Conservation (phyloP, 1,284 basidiomycete species). For the Somion occarium region DNA sequence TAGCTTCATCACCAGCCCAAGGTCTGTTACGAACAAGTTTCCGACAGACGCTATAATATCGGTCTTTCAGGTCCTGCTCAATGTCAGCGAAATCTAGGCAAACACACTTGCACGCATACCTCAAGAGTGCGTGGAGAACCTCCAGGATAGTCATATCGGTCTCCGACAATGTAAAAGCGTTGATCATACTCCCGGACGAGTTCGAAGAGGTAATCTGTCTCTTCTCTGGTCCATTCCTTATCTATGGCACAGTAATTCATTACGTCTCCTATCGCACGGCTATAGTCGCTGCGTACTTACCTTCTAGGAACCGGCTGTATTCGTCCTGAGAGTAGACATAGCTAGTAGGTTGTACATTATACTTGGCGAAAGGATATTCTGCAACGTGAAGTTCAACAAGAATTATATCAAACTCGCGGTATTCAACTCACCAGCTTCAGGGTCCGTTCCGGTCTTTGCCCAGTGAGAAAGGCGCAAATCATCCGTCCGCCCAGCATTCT, state of each 20-base stretch:
- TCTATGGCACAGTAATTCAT: constrained; percentile 39
- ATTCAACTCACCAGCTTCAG: constrained; percentile 43
- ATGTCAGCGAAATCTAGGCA: neutral
- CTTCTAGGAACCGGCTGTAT: constrained; percentile 78
- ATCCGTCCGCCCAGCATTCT: constrained; percentile 61
- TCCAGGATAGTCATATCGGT: constrained; percentile 78
- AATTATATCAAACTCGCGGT: neutral
- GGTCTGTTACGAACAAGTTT: constrained; percentile 83
- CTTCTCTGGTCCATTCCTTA: constrained; percentile 87
- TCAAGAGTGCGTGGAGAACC: constrained; percentile 61
- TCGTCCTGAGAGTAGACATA: constrained; percentile 91
- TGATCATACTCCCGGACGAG: constrained; percentile 83
- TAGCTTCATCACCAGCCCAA: constrained; percentile 74
- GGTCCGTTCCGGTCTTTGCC: constrained; percentile 56
- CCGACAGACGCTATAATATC: constrained; percentile 92
- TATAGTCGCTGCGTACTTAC: constrained; percentile 32
- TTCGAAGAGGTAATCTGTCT: constrained; percentile 91
- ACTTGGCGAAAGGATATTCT: constrained; percentile 81
- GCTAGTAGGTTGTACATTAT: constrained; percentile 65
- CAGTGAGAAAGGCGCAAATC: constrained; percentile 62
- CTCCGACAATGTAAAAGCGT: constrained; percentile 88
- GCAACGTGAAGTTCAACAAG: constrained; percentile 4
- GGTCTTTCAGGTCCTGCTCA: constrained; percentile 87
- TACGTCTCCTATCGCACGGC: neutral
- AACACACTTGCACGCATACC: constrained; percentile 36